Base-by-base conservation (phyloP, 352 stramenopile species). In the Globisporangium barbulae region DNA sequence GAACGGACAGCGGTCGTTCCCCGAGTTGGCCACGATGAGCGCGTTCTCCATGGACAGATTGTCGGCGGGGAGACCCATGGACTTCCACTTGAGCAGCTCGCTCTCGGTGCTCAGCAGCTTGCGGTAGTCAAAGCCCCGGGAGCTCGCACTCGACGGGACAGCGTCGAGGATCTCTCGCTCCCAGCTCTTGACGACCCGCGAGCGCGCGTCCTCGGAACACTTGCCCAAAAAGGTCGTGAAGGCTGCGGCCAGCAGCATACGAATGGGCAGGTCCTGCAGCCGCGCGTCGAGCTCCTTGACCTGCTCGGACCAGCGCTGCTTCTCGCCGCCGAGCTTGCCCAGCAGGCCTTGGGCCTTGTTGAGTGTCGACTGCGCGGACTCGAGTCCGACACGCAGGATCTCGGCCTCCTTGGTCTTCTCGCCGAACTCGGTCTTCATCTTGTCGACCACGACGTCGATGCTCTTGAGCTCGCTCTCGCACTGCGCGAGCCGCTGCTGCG, bases 151-250 rank as follows among this genome's bases (percentile, higher is more conserved):
- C 9, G 59, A 57, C 28, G 62, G 59, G 1, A 33, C 42, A 8
- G 48, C 33, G 5, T 88, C 78, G 0, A 81, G 67, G 30, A 97
- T 75, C 48, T 90, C 79, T 0, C 70, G 71, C 44, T 94, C 76
- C 94, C 95, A 98, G 30, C 72, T 66, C 35, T 82, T 86, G 3
- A 97, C 67, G 55, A 97, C 77, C 0, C 56, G 58, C 28, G 79
- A 77, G 31, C 95, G 89, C 10, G 85, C 78, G 56, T 97, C 90
- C 59, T 99, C 95, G 0, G 87, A 91, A 57, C 80, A 91, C 64
- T 96, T 94, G 1, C 87, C 90, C n/a, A 99, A 67, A 68, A 98
- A 98, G 0, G 90, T 97, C 0, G 93, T 93, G 64, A 98, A 99
- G 0, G 89, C 94, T 0, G 91, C 89, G 28, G 90, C 89, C 17